Base-by-base conservation (phyloP, 371 early-diverging fungal genomes). In the Mortierella sp. region DNA sequence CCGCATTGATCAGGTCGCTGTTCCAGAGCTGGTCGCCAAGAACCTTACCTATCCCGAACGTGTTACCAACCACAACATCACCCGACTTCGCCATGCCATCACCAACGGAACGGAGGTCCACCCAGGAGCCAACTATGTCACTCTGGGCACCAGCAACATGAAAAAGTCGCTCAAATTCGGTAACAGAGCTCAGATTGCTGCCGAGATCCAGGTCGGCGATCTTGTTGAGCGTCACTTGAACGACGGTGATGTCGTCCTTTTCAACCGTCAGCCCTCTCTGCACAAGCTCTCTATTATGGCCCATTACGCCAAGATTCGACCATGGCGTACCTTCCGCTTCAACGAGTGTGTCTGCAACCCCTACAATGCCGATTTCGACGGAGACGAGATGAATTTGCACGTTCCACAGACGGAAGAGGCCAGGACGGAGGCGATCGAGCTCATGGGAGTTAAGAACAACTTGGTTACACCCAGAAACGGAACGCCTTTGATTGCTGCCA, bases 381-480 rank as follows among this genome's bases (percentile, higher is more conserved):
- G 99, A 83, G 99, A 99, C 90, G 99, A 99, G 90, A 99, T 99
- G 99, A 99, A 99, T 89, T 92, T 99, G 89, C 99, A 99, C 90
- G 96, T 99, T 10, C 99, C 99, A 21, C 99, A 99, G 90, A 99
- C 99, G 4, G 97, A 98, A 89, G 99, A 99, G 91, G 99, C 99
- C 2, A 94, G 98, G 46, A 96, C 99, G 3, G 99, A 99, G 88
- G 99, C 99, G 1, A 95, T 96, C 75, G 96, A 97, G 87, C 90
- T 99, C 77, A 99, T 99, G 99, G 99, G 99, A 70, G 96, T 98
- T 78, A 97, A 97, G 82, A 96, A 98, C 86, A 99, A 99, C 84
- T 90, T 99, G 80, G 97, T 99, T 4, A 99, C 99, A 0, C 99
- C 99, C 12, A 95, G 99, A 88, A 98, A 99, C 92, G 99, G 99